Percentiles rank a stretch among this genome's conserved stretches.
Evolutionary conservation across 1,139 yeast species (phyloP).

Genomic region (Suhomyces anneliseae): DNA sequence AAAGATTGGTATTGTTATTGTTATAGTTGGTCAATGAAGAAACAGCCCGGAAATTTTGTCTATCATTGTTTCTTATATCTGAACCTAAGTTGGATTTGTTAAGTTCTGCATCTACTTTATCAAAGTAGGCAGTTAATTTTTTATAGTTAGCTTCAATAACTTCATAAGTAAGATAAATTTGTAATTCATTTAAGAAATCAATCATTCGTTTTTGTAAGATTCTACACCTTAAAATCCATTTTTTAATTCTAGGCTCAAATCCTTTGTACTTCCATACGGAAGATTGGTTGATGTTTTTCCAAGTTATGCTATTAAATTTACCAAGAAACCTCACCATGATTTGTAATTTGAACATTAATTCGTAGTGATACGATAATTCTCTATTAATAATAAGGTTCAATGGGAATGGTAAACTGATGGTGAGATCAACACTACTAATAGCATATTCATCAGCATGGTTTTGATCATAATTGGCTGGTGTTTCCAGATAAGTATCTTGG

Average conservation of each 20-base stretch:
- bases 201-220: conserved; percentile 63
- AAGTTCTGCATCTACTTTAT: conserved; percentile 18
- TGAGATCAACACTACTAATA: conserved; percentile 54
- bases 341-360: conserved; percentile 73
- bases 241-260: conserved; percentile 41
- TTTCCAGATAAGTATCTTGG: conserved; percentile 10
- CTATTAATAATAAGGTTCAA: conserved; percentile 71
- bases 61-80: conserved; percentile 3
- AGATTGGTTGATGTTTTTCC: conserved; percentile 73
- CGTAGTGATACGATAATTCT: conserved; percentile 75
- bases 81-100: conserved; percentile 16
- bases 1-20: conserved; percentile 31
- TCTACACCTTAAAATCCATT: conserved; percentile 61
- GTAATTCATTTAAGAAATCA: conserved; percentile 56
- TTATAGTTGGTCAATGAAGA: conserved; percentile 19
- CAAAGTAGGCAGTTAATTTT: conserved; percentile 33
- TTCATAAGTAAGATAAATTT: conserved; percentile 57
- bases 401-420: conserved; percentile 80
- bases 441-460: conserved; percentile 46
- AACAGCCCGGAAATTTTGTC: neutral
- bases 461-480: conserved; percentile 32
- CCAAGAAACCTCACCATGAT: conserved; percentile 63
- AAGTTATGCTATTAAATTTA: conserved; percentile 59
- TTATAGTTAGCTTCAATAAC: conserved; percentile 61
- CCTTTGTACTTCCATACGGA: conserved; percentile 62